phyloP scores from a whole-genome alignment of 2,329 filamentous ascomycete genomes.

The Lecanicillium sp. region DNA sequence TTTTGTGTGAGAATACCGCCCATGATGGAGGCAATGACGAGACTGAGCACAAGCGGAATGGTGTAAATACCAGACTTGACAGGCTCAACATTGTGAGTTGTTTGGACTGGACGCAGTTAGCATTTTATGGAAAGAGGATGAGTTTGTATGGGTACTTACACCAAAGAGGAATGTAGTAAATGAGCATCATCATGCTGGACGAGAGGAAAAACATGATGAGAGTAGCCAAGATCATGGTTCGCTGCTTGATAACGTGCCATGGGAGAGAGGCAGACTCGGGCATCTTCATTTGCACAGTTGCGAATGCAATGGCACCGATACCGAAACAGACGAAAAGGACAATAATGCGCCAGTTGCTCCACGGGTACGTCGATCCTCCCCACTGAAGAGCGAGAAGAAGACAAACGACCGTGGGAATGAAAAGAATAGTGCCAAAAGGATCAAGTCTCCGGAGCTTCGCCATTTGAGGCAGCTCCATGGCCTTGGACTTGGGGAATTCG shows the following conservation, averaged over 20 bases:
- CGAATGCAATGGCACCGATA: constrained; percentile 41
- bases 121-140: not conserved
- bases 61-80: constrained; percentile 52
- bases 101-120: constrained; percentile 39
- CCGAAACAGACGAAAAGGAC: constrained; percentile 47
- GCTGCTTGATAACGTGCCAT: constrained; percentile 46
- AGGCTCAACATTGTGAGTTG: constrained; percentile 45
- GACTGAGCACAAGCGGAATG: constrained; percentile 49
- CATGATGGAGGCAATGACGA: constrained; percentile 46
- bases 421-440: constrained; percentile 52
- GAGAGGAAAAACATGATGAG: constrained; percentile 42
- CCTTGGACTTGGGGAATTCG: constrained; percentile 32
- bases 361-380: constrained; percentile 50
- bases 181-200: constrained; percentile 46
- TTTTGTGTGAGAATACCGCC: constrained; percentile 44
- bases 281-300: constrained; percentile 45
- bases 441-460: constrained; percentile 49
- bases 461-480: constrained; percentile 22
- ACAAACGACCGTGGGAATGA: constrained; percentile 53
- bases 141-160: constrained; percentile 34
- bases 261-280: constrained; percentile 54
- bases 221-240: constrained; percentile 45
- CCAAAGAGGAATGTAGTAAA: constrained; percentile 51
- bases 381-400: constrained; percentile 59
- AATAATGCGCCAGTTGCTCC: constrained; percentile 48